phyloP scores from a whole-genome alignment of 2,329 filamentous ascomycete genomes.

The Ceratocystis huliohia region DNA sequence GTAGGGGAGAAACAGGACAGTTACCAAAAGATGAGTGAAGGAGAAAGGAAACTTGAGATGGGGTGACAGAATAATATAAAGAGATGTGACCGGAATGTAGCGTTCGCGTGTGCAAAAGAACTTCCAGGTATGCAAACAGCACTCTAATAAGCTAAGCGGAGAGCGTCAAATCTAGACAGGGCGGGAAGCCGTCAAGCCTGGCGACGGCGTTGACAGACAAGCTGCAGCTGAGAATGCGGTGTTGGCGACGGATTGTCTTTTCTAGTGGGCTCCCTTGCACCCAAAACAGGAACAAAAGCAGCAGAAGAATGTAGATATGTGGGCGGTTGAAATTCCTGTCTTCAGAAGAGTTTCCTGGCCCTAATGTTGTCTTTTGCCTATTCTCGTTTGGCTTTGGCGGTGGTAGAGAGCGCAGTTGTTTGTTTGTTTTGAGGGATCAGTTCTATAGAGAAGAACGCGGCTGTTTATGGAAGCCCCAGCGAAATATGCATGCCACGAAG shows the following conservation, averaged over 20 bases:
- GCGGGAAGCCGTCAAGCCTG: constrained; percentile 1
- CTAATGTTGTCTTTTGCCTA: neutral
- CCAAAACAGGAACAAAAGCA: neutral
- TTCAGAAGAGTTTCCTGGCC: neutral
- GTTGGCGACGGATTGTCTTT: neutral
- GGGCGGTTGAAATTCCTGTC: constrained; percentile 3
- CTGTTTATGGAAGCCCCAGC: neutral
- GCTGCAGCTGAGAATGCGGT: neutral
- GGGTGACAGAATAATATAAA: constrained; percentile 6
- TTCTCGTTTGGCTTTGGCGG: neutral
- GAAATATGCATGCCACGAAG: neutral
- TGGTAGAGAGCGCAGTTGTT: neutral
- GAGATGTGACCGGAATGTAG: neutral
- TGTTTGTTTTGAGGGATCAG: neutral
- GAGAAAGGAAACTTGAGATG: too few species aligned
- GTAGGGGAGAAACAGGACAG: neutral
- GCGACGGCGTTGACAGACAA: neutral
- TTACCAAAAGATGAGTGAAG: neutral
- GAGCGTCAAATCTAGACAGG: neutral
- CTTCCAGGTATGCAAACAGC: neutral
- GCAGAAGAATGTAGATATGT: constrained; percentile 4
- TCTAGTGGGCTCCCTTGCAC: neutral
- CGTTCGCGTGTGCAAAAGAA: neutral
- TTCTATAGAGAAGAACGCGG: neutral
- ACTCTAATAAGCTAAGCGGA: neutral